phyloP scores from a whole-genome alignment of 805 yeast species.

The Monosporozyma unispora region DNA sequence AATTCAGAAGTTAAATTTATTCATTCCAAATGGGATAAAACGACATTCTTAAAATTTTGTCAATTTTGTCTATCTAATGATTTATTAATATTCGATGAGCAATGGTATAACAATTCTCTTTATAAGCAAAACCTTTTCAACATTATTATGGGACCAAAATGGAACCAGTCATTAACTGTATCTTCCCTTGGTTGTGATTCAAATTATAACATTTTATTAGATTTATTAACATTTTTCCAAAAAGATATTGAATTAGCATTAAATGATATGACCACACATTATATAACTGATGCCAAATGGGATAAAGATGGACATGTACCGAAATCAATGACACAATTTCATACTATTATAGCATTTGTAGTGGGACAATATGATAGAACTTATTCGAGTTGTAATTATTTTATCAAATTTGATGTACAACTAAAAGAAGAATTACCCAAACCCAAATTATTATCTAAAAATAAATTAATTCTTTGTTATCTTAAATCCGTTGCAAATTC shows the following conservation, averaged over 20 bases:
- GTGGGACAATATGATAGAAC: background rate
- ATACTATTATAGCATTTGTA: background rate
- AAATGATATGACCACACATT: background rate
- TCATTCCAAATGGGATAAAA: background rate
- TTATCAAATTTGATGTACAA: background rate
- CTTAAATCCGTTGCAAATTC: too few relatives aligned
- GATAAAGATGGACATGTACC: too few relatives aligned
- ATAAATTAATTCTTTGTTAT: too few relatives aligned
- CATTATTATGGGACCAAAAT: background rate
- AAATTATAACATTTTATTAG: constrained; percentile 10
- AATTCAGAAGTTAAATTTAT: too few relatives aligned
- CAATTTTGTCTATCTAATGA: constrained; percentile 1
- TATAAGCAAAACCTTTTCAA: background rate
- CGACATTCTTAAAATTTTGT: constrained; percentile 1
- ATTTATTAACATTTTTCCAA: constrained; percentile 6
- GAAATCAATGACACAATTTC: too few relatives aligned
- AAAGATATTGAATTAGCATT: background rate
- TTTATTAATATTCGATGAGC: constrained; percentile 1
- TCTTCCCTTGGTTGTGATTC: background rate
- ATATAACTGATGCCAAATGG: background rate
- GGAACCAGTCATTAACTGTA: background rate
- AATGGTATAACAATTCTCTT: constrained; percentile 5
- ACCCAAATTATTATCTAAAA: background rate
- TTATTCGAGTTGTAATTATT: background rate
- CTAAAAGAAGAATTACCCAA: background rate